phyloP scores from a whole-genome alignment of 805 yeast genomes.

The Blastobotrys chiropterorum region DNA sequence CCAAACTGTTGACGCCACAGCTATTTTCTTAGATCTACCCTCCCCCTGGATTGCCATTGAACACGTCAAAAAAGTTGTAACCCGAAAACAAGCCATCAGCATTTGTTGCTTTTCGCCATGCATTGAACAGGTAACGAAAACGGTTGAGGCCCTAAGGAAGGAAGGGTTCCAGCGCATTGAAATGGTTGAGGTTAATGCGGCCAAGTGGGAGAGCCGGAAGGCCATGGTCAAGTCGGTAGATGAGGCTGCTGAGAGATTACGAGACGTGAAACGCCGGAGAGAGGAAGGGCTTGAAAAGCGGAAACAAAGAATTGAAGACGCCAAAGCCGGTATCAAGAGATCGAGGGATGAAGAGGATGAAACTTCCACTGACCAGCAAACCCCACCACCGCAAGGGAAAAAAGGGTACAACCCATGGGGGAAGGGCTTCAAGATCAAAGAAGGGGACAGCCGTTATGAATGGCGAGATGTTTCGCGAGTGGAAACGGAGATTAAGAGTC shows the following conservation, averaged over 20 bases:
- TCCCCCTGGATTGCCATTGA: conserved; percentile 96
- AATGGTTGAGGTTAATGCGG: conserved; percentile 85
- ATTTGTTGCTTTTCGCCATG: conserved; percentile 97
- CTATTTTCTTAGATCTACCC: conserved; percentile 86
- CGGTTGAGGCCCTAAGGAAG: conserved; percentile 65
- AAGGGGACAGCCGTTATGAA: conserved; percentile 73
- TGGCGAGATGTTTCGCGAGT: conserved; percentile 84
- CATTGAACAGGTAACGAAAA: conserved; percentile 90
- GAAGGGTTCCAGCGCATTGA: conserved; percentile 83
- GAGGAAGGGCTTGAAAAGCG: conserved; percentile 39
- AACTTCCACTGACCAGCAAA: conserved; percentile 18
- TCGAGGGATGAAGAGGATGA: conserved; percentile 24
- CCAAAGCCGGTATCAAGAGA: conserved; percentile 17
- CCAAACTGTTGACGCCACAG: conserved; percentile 49
- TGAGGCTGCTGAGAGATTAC: conserved; percentile 73
- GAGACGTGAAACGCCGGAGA: conserved; percentile 71
- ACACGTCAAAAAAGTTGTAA: conserved; percentile 54
- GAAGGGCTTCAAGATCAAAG: conserved; percentile 72
- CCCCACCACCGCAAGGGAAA: conserved; percentile 11
- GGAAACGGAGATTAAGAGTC: conserved; percentile 84
- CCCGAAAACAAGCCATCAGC: conserved; percentile 48
- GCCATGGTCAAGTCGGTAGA: conserved; percentile 76
- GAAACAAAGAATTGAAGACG: conserved; percentile 20
- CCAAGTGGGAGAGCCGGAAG: conserved; percentile 83
- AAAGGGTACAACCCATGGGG: conserved; percentile 86